These are phyloP conservation scores for Amanita inopinata DNA, from an alignment of 768 basidiomycete genomes.

Conservation along the genomic window DNA sequence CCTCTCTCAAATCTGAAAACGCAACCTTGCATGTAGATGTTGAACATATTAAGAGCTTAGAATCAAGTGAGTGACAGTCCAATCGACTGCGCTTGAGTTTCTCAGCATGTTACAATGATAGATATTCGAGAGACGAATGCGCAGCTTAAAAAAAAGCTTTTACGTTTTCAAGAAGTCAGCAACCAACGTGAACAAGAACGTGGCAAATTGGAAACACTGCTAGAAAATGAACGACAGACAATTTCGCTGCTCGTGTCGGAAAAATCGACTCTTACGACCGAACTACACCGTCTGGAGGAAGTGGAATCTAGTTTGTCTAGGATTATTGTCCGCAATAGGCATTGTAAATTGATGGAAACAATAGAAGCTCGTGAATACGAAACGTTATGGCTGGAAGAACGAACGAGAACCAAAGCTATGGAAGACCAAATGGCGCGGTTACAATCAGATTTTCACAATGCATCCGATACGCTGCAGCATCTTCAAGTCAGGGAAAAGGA, in stretches of 20 bases:
- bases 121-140: slow-evolving; percentile 23
- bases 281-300: slow-evolving; percentile 47
- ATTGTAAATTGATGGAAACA: slow-evolving; percentile 8
- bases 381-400: slow-evolving; percentile 32
- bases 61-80: slow-evolving; percentile 18
- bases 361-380: slow-evolving; percentile 38
- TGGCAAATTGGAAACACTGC: slow-evolving; percentile 23
- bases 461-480: slow-evolving; percentile 28
- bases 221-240: slow-evolving; percentile 58
- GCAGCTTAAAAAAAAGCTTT: slow-evolving; percentile 25
- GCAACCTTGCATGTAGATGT: slow-evolving; percentile 19
- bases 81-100: background rate
- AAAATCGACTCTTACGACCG: slow-evolving; percentile 49
- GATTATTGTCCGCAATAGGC: background rate
- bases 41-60: slow-evolving; percentile 21
- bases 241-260: slow-evolving; percentile 72
- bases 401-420: slow-evolving; percentile 27
- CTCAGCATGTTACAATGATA: slow-evolving; percentile 14
- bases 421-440: slow-evolving; percentile 33
- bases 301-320: slow-evolving; percentile 50
- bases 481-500: slow-evolving; percentile 46
- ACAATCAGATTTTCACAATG: slow-evolving; percentile 27
- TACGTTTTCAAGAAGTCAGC: slow-evolving; percentile 20
- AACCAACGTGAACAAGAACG: slow-evolving; percentile 21
- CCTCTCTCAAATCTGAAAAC: slow-evolving; percentile 19